Conservation (phyloP, 768 basidiomycete species). For the Strobilomyces confusus region DNA sequence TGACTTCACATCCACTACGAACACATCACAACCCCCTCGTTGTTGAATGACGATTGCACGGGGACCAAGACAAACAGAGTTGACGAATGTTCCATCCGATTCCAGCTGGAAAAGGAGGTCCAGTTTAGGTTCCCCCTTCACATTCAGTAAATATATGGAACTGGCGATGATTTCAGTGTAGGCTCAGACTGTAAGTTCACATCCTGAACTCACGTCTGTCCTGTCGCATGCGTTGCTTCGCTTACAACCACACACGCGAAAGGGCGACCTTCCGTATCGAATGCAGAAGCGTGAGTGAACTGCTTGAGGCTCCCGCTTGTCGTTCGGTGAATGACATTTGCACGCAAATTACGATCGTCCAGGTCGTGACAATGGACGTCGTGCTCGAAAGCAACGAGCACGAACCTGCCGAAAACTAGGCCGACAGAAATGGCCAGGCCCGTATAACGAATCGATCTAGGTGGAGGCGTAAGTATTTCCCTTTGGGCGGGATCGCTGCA, state of each 20-base stretch:
- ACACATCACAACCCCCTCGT: not conserved
- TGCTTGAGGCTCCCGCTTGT: not conserved
- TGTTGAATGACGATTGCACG: not conserved
- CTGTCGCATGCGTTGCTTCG: not conserved
- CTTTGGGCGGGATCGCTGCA: not conserved
- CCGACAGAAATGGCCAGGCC: not conserved
- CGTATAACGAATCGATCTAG: constrained; percentile 9
- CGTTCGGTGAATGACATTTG: not conserved
- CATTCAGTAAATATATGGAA: constrained; percentile 8
- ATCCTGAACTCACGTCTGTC: not conserved
- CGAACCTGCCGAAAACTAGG: constrained; percentile 16
- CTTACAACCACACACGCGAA: not conserved
- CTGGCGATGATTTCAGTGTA: constrained; percentile 3
- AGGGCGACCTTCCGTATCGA: not conserved
- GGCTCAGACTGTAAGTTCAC: no score
- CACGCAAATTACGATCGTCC: not conserved
- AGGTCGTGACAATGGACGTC: constrained; percentile 8
- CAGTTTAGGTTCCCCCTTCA: constrained; percentile 1
- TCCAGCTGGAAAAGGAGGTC: constrained; percentile 14
- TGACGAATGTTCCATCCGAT: not conserved
- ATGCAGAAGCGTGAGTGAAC: not conserved
- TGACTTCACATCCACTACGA: not conserved
- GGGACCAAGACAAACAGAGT: not conserved
- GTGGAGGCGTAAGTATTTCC: not conserved
- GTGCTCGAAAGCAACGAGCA: constrained; percentile 10